Conservation (phyloP, 1,284 basidiomycete species). For the Pascua guehoae region DNA sequence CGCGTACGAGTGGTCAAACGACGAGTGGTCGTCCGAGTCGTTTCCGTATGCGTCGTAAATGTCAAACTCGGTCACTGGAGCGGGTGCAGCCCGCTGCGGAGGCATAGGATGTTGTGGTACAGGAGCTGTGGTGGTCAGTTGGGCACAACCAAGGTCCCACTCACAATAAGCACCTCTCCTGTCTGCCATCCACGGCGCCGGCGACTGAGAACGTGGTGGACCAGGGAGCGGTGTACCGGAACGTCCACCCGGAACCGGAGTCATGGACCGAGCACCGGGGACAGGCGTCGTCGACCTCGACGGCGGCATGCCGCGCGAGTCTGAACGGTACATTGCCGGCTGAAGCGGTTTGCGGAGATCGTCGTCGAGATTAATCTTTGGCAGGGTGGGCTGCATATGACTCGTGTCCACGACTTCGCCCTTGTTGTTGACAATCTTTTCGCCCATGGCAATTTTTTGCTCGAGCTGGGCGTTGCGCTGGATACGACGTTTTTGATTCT, state of each 20-base stretch:
- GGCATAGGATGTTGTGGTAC: too few species aligned
- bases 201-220: not conserved
- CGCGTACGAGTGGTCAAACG: not conserved
- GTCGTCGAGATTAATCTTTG: conserved; percentile 83
- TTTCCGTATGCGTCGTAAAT: not conserved
- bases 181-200: not conserved
- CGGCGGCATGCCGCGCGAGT: not conserved
- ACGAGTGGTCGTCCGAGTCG: not conserved
- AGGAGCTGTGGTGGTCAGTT: too few species aligned
- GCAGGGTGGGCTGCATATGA: conserved; percentile 84
- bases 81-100: too few species aligned
- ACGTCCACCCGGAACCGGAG: not conserved
- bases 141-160: too few species aligned
- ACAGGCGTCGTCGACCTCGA: not conserved
- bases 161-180: too few species aligned
- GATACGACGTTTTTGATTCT: conserved; percentile 80
- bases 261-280: not conserved
- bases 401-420: conserved; percentile 65
- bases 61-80: not conserved
- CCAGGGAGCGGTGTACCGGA: not conserved
- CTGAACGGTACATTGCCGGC: not conserved
- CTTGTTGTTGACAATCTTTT: conserved; percentile 90
- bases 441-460: conserved; percentile 81
- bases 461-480: conserved; percentile 77
- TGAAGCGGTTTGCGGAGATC: conserved; percentile 44